Conservation (phyloP, 2,329 filamentous ascomycete genomes). For the Diaporthe destruens region DNA sequence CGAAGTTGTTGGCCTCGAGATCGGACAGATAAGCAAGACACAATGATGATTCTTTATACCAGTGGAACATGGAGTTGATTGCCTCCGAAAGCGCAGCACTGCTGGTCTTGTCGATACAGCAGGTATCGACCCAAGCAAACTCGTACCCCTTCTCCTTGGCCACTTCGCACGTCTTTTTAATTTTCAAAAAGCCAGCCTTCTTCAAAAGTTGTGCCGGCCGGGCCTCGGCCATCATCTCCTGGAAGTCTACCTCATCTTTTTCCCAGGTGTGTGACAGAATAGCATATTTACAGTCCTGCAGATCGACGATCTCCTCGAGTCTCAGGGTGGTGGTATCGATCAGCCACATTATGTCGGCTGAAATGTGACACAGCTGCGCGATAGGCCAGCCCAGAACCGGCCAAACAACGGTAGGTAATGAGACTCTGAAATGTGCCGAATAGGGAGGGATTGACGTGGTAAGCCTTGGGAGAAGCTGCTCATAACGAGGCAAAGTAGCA, state of each 20-base stretch:
- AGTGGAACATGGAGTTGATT: conserved; percentile 43
- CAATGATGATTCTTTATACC: conserved; percentile 39
- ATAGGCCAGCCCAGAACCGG: background rate
- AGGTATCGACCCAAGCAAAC: conserved; percentile 39
- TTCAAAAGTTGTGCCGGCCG: conserved; percentile 8
- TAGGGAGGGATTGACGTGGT: conserved; percentile 1
- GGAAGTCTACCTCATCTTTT: conserved; percentile 27
- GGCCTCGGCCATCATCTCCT: conserved; percentile 26
- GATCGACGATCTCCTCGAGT: conserved; percentile 28
- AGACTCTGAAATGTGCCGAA: background rate
- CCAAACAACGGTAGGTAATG: too few species aligned
- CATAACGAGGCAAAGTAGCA: background rate
- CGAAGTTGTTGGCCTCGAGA: conserved; percentile 26
- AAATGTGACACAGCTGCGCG: background rate
- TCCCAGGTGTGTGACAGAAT: conserved; percentile 35
- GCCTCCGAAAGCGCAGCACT: conserved; percentile 41
- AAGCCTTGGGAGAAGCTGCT: background rate
- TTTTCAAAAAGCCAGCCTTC: conserved; percentile 28
- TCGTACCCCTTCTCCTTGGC: conserved; percentile 27
- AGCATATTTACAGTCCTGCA: conserved; percentile 31
- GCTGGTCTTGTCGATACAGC: conserved; percentile 40
- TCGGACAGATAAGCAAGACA: conserved; percentile 42
- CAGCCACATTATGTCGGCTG: conserved; percentile 21
- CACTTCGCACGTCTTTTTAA: conserved; percentile 30
- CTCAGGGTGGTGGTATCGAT: conserved; percentile 18